Conservation (phyloP, 352 stramenopile species). For the Globisporangium irregulare region DNA sequence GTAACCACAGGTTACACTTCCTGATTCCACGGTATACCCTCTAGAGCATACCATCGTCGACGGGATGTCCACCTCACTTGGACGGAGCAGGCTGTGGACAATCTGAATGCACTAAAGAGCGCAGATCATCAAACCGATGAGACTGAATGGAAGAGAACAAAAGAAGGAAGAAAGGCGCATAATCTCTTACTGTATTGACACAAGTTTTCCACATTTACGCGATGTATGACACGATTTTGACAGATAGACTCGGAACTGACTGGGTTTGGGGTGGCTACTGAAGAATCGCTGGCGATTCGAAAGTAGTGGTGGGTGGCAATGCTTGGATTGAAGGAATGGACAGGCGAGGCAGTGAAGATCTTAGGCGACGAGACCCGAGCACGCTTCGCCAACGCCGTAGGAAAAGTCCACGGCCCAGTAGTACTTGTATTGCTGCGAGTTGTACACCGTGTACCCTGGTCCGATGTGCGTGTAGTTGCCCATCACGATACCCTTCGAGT, state of each 20-base stretch:
- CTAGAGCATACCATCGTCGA: neutral
- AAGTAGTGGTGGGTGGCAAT: neutral
- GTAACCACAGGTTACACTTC: too few relatives aligned
- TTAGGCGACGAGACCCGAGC: slow-evolving; percentile 15
- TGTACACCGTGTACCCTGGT: slow-evolving; percentile 24
- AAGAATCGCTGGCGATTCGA: neutral
- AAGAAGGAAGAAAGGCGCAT: neutral
- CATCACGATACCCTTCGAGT: slow-evolving; percentile 20
- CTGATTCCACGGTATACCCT: neutral
- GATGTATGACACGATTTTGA: neutral
- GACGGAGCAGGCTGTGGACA: neutral
- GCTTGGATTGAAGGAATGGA: neutral
- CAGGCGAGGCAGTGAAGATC: neutral
- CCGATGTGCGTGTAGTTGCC: slow-evolving; percentile 33
- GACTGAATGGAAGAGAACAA: neutral
- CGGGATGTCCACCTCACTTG: neutral
- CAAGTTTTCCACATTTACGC: neutral
- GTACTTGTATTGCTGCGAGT: slow-evolving; percentile 22
- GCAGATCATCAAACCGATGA: neutral
- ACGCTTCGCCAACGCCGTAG: neutral
- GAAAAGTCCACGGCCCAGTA: slow-evolving; percentile 34
- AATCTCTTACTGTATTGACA: neutral
- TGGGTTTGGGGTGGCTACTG: neutral
- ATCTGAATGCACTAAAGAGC: neutral
- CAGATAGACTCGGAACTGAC: neutral